Base-by-base conservation (phyloP, 345 rosid species). In the Eucalyptus pauciflora region DNA sequence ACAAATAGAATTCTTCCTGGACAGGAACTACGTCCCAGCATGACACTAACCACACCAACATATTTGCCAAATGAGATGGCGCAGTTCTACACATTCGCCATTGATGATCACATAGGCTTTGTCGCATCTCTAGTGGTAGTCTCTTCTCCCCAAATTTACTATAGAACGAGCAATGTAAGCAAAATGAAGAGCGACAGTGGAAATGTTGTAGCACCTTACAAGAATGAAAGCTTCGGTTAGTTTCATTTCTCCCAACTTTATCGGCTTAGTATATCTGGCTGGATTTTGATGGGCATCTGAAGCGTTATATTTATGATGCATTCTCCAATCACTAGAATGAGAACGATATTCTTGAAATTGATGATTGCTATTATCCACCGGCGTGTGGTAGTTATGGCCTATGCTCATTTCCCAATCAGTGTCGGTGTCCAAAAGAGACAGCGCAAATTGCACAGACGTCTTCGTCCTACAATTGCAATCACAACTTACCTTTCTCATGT, bases 261-360 rank as follows among this genome's bases (percentile, higher is more conserved):
- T 69, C 0, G 1, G 7, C 24, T 69, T 24, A 69, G 24, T 15
- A 7, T 2, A 67, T 31, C 11, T 1, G 0, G 2, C 20, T 31
- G 5, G 50, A 13, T 13, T 13, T 49, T 49, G 6, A 9, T 33
- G 80, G 80, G 45, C 80, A 69, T 33, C 0, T 69, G 5, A 13
- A 0, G 11, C 22, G 3, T 67, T 4, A 2, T 14, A 2, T 67
- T 15, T 31, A 67, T 31, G 43, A 31, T 6, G 54, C 0, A 7
- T 2, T 2, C 20, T 16, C 3, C 3, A 16, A 50, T 50, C 1
- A 0, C 3, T 2, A 0, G 20, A 50, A 50, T 5, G 8, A 6
- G 8, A 1, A 6, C 7, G 5, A 50, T 50, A 7, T 50, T 50
- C 50, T 48, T 48, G 13, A 11, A 48, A 11, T 48, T 11, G 13